Percentiles rank a stretch among this genome's conserved stretches.
Conservation (phyloP, 1,284 basidiomycete genomes). For the Ceratobasidium sp. region DNA sequence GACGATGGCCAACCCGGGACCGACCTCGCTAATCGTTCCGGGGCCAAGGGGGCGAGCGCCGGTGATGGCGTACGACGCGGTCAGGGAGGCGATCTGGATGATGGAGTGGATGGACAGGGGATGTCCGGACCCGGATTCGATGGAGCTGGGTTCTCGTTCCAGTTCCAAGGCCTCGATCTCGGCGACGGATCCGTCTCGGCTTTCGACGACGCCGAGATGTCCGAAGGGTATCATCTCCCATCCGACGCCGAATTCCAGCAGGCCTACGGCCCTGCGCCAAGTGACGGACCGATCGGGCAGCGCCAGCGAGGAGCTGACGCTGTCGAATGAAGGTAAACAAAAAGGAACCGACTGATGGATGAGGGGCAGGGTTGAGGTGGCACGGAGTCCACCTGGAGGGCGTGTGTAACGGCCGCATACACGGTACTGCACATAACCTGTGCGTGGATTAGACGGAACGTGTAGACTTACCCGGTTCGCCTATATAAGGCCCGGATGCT, state of each 20-base stretch:
- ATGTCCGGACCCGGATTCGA: not conserved
- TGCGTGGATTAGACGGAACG: too few species aligned
- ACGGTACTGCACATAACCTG: too few species aligned
- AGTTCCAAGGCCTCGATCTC: not conserved
- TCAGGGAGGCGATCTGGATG: constrained; percentile 47
- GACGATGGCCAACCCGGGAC: not conserved
- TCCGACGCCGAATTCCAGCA: not conserved
- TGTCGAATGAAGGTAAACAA: too few species aligned
- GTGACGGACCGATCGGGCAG: too few species aligned
- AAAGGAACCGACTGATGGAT: too few species aligned
- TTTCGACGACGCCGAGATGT: not conserved
- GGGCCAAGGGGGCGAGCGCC: not conserved
- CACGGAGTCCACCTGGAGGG: too few species aligned
- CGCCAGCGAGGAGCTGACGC: too few species aligned
- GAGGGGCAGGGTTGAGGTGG: too few species aligned
- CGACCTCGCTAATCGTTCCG: not conserved
- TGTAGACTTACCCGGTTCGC: too few species aligned
- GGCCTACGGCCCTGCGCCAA: too few species aligned
- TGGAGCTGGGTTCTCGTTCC: constrained; percentile 44
- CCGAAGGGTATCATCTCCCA: not conserved
- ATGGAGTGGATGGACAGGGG: constrained; percentile 1
- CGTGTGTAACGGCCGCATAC: too few species aligned
- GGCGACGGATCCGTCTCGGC: not conserved
- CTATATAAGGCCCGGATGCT: too few species aligned
- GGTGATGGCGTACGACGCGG: constrained; percentile 51